Base-by-base conservation (phyloP, 176 grass and related monocot species). In the Metroxylon sagu region DNA sequence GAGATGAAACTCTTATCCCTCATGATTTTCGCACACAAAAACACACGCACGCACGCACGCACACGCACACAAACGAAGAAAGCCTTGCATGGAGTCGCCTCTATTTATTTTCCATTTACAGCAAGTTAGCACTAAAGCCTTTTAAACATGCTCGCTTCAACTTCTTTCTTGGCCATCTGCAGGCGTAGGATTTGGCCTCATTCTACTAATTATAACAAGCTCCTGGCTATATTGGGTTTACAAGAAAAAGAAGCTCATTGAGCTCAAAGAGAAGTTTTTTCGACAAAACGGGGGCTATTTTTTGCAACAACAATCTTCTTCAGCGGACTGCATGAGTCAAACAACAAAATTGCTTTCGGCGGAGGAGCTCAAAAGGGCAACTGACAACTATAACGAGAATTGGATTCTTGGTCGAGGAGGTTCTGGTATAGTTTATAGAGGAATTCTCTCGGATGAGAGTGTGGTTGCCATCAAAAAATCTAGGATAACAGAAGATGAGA, bases 211-310 rank as follows among this genome's bases (percentile, higher is more conserved):
- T 52, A 2, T 4, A 1, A 2, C 26, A 19, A 3, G 16, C 2
- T 53, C 64, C 1, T 66, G 23, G 64, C 8, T 66, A 8, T 66
- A 66, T 16, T 53, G 21, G 49, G n/a, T 18, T 10, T 2, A 4
- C 25, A 66, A 52, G 49, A 66, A 66, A 49, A 66, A 17, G 5
- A 66, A 19, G 12, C 49, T 29, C 15, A 25, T 12, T 10, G 48
- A 53, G 16, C 16, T 53, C 14, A 66, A 53, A 5, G 19, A 66
- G 3, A 52, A 53, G 25, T 66, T 66, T 23, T 66, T 66, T 16
- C 23, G 12, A 3, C 21, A 66, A 16, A 66, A 66, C 6, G 64
- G 64, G 4, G 64, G 64, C 0, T 10, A 16, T 17, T 25, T 66
- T 15, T 17, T 63, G 3, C 18, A 55, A 12, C 53, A 55, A n/a